phyloP scores from a whole-genome alignment of 2,329 filamentous ascomycete genomes.

The Ophiosphaerella narmari region DNA sequence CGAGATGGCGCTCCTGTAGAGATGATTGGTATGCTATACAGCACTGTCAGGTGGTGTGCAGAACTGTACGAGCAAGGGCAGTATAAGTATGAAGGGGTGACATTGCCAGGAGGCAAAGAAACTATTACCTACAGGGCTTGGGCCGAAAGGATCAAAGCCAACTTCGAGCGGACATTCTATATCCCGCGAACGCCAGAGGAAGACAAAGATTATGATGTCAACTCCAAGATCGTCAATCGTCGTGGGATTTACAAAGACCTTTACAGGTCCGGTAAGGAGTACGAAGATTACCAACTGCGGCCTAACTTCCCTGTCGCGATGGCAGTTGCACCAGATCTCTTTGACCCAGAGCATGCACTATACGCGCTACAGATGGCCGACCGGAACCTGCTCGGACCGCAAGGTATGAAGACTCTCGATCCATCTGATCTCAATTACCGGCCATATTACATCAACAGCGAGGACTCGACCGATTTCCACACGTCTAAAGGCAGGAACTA shows the following conservation, averaged over 20 bases:
- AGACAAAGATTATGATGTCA: constrained; percentile 79
- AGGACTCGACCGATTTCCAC: constrained; percentile 88
- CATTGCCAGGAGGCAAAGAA: constrained; percentile 61
- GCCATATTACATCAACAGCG: constrained; percentile 92
- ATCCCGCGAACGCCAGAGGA: constrained; percentile 72
- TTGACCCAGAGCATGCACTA: constrained; percentile 77
- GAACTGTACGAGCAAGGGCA: constrained; percentile 68
- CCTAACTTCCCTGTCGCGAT: constrained; percentile 95
- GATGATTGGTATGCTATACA: constrained; percentile 92
- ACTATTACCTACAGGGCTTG: constrained; percentile 75
- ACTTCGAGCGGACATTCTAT: constrained; percentile 93
- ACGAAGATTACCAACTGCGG: constrained; percentile 95
- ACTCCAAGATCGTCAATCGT: constrained; percentile 78
- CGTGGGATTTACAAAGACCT: constrained; percentile 98
- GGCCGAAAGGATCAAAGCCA: constrained; percentile 78
- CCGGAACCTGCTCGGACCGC: constrained; percentile 77
- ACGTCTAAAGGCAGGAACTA: constrained; percentile 96
- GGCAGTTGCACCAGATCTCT: constrained; percentile 88
- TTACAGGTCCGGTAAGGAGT: constrained; percentile 91
- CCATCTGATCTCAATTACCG: constrained; percentile 91
- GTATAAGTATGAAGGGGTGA: constrained; percentile 76
- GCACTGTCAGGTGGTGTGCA: constrained; percentile 79
- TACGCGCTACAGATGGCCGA: constrained; percentile 81
- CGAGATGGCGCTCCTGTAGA: constrained; percentile 94
- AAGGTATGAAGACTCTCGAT: constrained; percentile 94